Percentiles rank a stretch among this genome's conserved stretches.
These are phyloP conservation scores for Helianthus tuberosus DNA, from an alignment of 129 eudicot genomes.

Conservation along the genomic window DNA sequence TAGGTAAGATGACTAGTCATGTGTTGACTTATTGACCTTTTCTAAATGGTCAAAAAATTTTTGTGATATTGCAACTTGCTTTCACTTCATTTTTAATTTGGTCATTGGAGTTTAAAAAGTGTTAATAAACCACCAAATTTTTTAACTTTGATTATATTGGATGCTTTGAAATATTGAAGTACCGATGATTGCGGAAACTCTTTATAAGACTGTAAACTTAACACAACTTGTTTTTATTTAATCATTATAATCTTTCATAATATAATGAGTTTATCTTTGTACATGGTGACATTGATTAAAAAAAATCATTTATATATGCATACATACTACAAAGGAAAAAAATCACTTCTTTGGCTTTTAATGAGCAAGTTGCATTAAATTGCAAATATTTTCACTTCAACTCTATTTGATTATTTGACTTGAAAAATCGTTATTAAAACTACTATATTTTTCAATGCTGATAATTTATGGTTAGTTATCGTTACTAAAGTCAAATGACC, in stretches of 20 bases:
- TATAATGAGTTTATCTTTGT: neutral
- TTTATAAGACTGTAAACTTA: neutral
- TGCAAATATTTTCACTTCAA: neutral
- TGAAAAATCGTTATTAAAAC: too few relatives aligned
- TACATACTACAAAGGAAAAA: neutral
- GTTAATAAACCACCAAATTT: neutral
- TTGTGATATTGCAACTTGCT: neutral
- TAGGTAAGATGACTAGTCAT: conserved; percentile 41
- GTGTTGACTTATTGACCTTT: conserved; percentile 11
- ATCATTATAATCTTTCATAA: neutral
- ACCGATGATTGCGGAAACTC: neutral
- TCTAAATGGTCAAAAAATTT: neutral
- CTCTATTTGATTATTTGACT: neutral
- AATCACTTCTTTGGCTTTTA: neutral
- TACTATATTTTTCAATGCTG: too few relatives aligned
- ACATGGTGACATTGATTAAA: neutral
- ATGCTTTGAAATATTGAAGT: neutral
- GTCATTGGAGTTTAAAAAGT: neutral
- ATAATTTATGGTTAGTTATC: neutral
- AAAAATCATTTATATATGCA: neutral
- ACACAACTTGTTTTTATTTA: neutral
- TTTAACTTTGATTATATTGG: neutral
- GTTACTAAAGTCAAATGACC: neutral
- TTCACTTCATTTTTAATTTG: neutral
- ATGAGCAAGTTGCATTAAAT: neutral